A percentile compares a stretch with the other conserved stretches of the same genome.
Conservation (phyloP, 306 rosid genomes). For the Lupinus albus region DNA sequence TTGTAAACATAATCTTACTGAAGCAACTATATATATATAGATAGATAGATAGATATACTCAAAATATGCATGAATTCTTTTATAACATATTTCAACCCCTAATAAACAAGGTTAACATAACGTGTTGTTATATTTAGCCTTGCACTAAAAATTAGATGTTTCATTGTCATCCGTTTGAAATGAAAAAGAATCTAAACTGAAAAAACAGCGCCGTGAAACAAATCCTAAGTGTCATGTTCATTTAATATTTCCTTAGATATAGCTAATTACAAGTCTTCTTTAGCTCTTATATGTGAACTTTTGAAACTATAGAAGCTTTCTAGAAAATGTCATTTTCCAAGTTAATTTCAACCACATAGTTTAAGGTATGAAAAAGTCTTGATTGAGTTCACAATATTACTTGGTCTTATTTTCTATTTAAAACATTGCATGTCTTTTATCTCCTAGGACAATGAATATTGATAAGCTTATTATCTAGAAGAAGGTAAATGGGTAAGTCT, state of each 20-base stretch:
- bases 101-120: neutral
- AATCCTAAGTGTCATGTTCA: neutral
- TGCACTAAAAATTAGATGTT: too few species aligned
- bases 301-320: conserved; percentile 1
- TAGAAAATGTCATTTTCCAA: neutral
- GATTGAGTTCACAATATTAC: neutral
- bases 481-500: neutral
- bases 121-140: too few species aligned
- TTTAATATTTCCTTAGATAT: neutral
- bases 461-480: conserved; percentile 7
- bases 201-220: conserved; percentile 1
- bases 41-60: too few species aligned
- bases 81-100: neutral
- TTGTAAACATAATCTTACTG: neutral
- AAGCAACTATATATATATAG: too few species aligned
- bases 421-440: neutral
- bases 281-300: neutral
- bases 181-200: neutral
- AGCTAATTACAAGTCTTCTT: neutral
- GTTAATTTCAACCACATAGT: neutral
- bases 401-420: neutral
- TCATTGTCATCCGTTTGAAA: too few species aligned
- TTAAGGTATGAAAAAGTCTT: neutral
- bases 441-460: neutral
- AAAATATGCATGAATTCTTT: neutral